Percentiles rank a stretch among this genome's conserved stretches.
Conservation (phyloP, 345 rosid species). For the Schrenkiella parvula region DNA sequence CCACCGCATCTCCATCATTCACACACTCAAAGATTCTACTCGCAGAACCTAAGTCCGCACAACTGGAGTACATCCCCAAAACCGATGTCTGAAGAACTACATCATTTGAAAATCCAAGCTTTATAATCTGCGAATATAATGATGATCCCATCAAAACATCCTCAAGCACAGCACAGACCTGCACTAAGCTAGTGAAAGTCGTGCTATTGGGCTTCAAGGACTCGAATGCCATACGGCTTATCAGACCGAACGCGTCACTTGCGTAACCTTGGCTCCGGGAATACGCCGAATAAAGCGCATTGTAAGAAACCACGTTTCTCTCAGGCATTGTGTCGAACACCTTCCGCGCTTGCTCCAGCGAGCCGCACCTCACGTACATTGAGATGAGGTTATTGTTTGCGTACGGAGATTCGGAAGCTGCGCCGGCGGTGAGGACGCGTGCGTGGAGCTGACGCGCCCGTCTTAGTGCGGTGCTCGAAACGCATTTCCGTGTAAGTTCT, state of each 20-base stretch:
- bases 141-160: conserved; percentile 46
- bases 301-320: conserved; percentile 56
- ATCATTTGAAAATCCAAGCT: conserved; percentile 45
- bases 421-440: conserved; percentile 41
- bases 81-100: conserved; percentile 66
- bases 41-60: conserved; percentile 64
- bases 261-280: conserved; percentile 42
- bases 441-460: conserved; percentile 69
- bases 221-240: conserved; percentile 40
- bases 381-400: conserved; percentile 59
- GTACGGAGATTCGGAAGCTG: conserved; percentile 41
- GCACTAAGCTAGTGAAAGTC: conserved; percentile 69
- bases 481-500: conserved; percentile 49
- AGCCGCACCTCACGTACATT: conserved; percentile 59
- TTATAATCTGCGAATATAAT: conserved; percentile 51
- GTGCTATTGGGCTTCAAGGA: conserved; percentile 55
- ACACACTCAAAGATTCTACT: conserved; percentile 42
- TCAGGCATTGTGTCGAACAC: conserved; percentile 75
- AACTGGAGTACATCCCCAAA: conserved; percentile 65
- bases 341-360: conserved; percentile 29
- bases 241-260: conserved; percentile 33
- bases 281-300: conserved; percentile 66
- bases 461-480: conserved; percentile 35
- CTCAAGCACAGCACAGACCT: conserved; percentile 48
- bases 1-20: conserved; percentile 52